Evolutionary conservation across 768 basidiomycete genomes (phyloP), one percentile per base, ranked within the genome.

Genomic region (Lyophyllum atratum): DNA sequence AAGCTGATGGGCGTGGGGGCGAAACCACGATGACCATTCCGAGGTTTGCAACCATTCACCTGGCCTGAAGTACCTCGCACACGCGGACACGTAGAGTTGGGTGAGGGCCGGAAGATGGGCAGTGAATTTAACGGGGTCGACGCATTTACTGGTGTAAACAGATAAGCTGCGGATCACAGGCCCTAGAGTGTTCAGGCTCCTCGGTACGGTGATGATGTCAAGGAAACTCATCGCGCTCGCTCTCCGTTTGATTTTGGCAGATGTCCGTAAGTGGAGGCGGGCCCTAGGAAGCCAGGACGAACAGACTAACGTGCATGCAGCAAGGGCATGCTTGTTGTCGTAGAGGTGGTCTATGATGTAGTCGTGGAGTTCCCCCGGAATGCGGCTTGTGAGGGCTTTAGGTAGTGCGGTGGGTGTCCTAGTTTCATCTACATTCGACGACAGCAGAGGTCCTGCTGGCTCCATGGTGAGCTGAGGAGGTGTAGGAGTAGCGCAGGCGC

Each of bases 331-430:
- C n/a, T 56, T 59, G 44, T 62, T 60, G 24, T 51, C 34, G 43
- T 55, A 52, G 6, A 68, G 46, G 50, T 61, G 64, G 56, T 64
- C 63, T 29, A 68, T 48, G 29, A 63, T 60, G n/a, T 53, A 50
- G 39, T 68, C 63, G 19, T n/a, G n/a, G 24, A 66, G 48, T 42
- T 68, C 67, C 29, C 45, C 54, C 1, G 65, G 67, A 11, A 68
- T 28, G 8, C 58, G 46, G 49, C 50, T 31, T 1, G 55, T 49
- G 25, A 43, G 46, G 25, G 39, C 12, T 1, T 1, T 12, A 31
- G 45, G 29, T 19, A 54, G 37, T 6, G 2, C 6, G n/a, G n/a
- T 11, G 29, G 8, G 17, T 43, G 42, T 8, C 7, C 19, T 19
- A 22, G n/a, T 8, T 22, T 7, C 19, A 6, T 8, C 21, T 22